phyloP scores from a whole-genome alignment of 805 yeast genomes.

The Wickerhamomyces queroliae region DNA sequence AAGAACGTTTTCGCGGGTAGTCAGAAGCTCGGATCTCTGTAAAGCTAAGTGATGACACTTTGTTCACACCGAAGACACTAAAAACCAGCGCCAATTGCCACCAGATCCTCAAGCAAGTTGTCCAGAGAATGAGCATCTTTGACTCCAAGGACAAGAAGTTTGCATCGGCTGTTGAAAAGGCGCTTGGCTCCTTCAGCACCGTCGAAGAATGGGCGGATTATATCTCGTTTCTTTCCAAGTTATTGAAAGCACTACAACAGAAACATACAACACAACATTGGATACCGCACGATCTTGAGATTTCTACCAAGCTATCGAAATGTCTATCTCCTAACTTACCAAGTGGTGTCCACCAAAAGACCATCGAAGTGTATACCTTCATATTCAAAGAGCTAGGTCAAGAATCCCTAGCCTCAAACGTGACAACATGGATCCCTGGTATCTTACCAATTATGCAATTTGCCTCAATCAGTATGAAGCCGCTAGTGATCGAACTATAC shows the following conservation, averaged over 20 bases:
- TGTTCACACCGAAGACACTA: neutral
- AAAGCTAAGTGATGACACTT: neutral
- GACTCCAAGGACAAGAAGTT: slow-evolving; percentile 67
- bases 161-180: slow-evolving; percentile 61
- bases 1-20: too few species aligned
- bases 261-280: slow-evolving; percentile 36
- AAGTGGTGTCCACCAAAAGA: slow-evolving; percentile 91
- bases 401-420: slow-evolving; percentile 45
- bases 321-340: slow-evolving; percentile 82
- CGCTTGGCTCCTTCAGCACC: slow-evolving; percentile 68
- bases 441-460: slow-evolving; percentile 82
- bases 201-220: slow-evolving; percentile 98
- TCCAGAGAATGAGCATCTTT: slow-evolving; percentile 14
- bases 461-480: slow-evolving; percentile 85
- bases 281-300: slow-evolving; percentile 63
- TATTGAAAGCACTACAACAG: slow-evolving; percentile 65
- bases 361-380: slow-evolving; percentile 68
- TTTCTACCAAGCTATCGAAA: slow-evolving; percentile 67
- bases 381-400: slow-evolving; percentile 61
- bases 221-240: slow-evolving; percentile 77
- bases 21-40: neutral
- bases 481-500: slow-evolving; percentile 62
- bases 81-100: neutral
- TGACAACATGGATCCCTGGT: slow-evolving; percentile 88
- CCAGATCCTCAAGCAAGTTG: neutral